Base-by-base conservation (phyloP, 345 rosid species). In the Eucalyptus urophylla region DNA sequence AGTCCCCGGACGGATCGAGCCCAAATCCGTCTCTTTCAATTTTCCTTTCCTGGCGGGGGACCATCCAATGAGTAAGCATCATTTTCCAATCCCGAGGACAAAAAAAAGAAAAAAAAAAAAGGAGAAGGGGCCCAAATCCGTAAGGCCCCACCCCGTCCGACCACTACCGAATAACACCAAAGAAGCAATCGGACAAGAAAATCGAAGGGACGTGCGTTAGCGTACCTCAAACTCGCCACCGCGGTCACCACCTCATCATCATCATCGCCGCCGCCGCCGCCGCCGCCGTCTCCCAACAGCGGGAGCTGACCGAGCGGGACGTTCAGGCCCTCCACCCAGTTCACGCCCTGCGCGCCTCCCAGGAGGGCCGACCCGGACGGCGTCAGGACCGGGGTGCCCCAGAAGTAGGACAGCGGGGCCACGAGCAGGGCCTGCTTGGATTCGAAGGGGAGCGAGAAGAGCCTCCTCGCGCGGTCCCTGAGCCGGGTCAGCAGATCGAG, bases 331-430 rank as follows among this genome's bases (percentile, higher is more conserved):
- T 97, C 98, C 31, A 97, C 90, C 96, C 95, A 92, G 60, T 93
- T 93, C 87, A 94, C 86, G 14, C 91, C 90, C 47, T 86, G 91
- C 88, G 89, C 31, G n/a, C 90, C 92, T 27, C 90, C 90, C 19
- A 87, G 50, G 2, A 96, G 85, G 89, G 96, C 95, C 85, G 91
- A 87, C 45, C 99, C 98, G 3, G 97, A 92, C 11, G 92, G 93
- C 37, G 95, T 94, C 2, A 97, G 91, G 45, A 93, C 95, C 44
- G 97, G 96, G 40, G 97, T 95, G 62, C 98, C 99, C 96, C 97
- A 95, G 49, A 95, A 96, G 91, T 97, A 96, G 49, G 98, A 95
- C 86, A 95, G 49, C 16, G 94, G 92, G 88, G 92, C 80, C 47
- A 29, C 80, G 91, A 95, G 88, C 3, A 92, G 67, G 15, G 76